Percentiles rank a stretch among this genome's conserved stretches.
Evolutionary conservation across 108 stramenopile species (phyloP).

Genomic region (Fistulifera solaris): DNA sequence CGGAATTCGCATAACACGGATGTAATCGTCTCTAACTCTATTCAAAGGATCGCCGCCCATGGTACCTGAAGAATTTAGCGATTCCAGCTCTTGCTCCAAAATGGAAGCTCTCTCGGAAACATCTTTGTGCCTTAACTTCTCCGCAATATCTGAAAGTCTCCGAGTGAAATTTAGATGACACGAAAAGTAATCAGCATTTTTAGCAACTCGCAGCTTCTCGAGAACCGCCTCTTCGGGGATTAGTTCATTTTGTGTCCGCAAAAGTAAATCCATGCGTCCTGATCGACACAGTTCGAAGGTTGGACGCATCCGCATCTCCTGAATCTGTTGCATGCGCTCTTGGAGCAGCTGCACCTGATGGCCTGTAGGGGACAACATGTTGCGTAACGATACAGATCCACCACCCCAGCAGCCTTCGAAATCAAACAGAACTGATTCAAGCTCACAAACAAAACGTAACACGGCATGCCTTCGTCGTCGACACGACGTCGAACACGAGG

Average conservation of each 20-base stretch:
- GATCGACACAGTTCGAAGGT: constrained; percentile 44
- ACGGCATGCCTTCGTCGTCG: constrained; percentile 63
- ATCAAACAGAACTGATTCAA: constrained; percentile 76
- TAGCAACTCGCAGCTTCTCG: constrained; percentile 47
- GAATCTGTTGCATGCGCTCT: constrained; percentile 46
- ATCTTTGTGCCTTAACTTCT: constrained; percentile 60
- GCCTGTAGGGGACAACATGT: constrained; percentile 51
- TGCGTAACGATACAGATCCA: constrained; percentile 60
- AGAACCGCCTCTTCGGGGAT: constrained; percentile 29
- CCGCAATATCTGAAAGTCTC: constrained; percentile 74
- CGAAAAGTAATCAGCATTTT: constrained; percentile 79
- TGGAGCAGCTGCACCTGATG: constrained; percentile 61
- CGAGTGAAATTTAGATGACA: constrained; percentile 66
- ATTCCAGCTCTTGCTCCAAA: constrained; percentile 40
- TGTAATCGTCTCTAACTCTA: constrained; percentile 23
- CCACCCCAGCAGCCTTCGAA: constrained; percentile 81
- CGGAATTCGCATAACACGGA: constrained; percentile 56
- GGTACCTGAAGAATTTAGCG: constrained; percentile 61
- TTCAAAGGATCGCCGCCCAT: constrained; percentile 82
- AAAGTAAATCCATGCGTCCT: constrained; percentile 37
- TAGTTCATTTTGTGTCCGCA: neutral
- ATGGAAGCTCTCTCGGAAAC: constrained; percentile 35
- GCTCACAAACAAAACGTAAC: constrained; percentile 70
- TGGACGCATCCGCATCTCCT: constrained; percentile 26
- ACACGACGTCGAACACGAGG: constrained; percentile 16